phyloP scores from a whole-genome alignment of 768 basidiomycete species.

The Strobilomyces confusus region DNA sequence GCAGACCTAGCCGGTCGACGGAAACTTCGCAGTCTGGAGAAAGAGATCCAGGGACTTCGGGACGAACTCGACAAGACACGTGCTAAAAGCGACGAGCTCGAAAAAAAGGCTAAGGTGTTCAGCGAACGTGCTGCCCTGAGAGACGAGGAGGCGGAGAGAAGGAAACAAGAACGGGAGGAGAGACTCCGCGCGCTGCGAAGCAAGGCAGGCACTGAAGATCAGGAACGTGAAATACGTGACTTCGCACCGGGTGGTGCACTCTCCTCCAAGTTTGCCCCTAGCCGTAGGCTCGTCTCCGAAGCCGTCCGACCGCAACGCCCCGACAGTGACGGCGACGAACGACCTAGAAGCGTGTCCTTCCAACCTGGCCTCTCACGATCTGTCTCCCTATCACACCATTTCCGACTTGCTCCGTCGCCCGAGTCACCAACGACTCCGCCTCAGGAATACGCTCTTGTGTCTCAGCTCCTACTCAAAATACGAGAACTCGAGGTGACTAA shows the following conservation, averaged over 20 bases:
- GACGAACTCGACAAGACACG: constrained; percentile 78
- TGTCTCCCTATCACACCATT: constrained; percentile 20
- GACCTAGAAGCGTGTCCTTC: constrained; percentile 18
- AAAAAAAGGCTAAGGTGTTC: constrained; percentile 54
- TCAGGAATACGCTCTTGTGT: constrained; percentile 54
- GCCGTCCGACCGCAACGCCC: constrained; percentile 11
- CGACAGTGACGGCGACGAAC: constrained; percentile 12
- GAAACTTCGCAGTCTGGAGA: constrained; percentile 68
- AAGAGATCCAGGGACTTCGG: constrained; percentile 70
- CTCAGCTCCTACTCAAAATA: constrained; percentile 70
- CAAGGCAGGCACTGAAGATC: constrained; percentile 30
- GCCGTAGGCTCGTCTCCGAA: constrained; percentile 31
- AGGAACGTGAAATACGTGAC: constrained; percentile 40
- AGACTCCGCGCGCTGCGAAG: constrained; percentile 52
- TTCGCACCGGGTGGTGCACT: constrained; percentile 59
- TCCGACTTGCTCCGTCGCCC: constrained; percentile 7
- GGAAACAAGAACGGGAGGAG: constrained; percentile 41
- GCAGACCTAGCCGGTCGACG: constrained; percentile 66
- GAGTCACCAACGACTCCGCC: constrained; percentile 17
- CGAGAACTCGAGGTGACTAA: constrained; percentile 76
- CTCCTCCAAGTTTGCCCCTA: constrained; percentile 24
- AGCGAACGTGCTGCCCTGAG: constrained; percentile 22
- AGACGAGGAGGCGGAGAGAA: constrained; percentile 31
- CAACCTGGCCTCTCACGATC: constrained; percentile 24
- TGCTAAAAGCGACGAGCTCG: constrained; percentile 64